Evolutionary conservation across 805 yeast species (phyloP), one percentile per base, ranked within the genome.

Genomic region (Saturnispora mendoncae): DNA sequence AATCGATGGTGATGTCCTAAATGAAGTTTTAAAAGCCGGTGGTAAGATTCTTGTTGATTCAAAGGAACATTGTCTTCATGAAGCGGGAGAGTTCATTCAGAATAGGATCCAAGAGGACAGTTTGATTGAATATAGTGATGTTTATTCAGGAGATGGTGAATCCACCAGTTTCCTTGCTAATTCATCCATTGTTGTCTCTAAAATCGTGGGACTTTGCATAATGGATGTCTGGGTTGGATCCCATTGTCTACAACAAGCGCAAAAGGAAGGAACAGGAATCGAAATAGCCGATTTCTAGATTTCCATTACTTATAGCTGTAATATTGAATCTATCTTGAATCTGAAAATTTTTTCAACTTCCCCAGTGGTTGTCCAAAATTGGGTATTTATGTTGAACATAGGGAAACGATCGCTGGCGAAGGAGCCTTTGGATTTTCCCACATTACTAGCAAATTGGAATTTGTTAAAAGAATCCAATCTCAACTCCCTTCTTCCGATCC

Each of bases 81-180:
- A 79, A 57, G 78, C 85, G 1, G 86, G 86, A 3, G 86, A 79
- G 47, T 59, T 79, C 39, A 70, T 77, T 36, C 71, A 68, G 50
- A 64, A 69, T 34, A 55, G 57, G 2, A 66, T 74, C 18, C 46
- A 53, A 1, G 56, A 48, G 3, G 54, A 57, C 2, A 61, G 69
- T n/a, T 55, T 76, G 34, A 52, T 74, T 6, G 78, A 74, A 51
- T 50, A 76, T 32, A 66, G 74, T 1, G 64, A 69, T 18, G 42
- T 74, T 37, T 60, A 42, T 2, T 44, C 47, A 3, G 18, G 20
- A 4, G 32, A 46, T n/a, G 32, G 36, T 2, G 32, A n/a, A n/a
- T n/a, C n/a, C n/a, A n/a, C 30, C 5, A 46, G 46, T 5, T 49
- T 50, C 20, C 41, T 53, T 39, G 33, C 46, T 8, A 44, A 50